phyloP scores from a whole-genome alignment of 495 filamentous ascomycete species.

The Durotheca rogersii region DNA sequence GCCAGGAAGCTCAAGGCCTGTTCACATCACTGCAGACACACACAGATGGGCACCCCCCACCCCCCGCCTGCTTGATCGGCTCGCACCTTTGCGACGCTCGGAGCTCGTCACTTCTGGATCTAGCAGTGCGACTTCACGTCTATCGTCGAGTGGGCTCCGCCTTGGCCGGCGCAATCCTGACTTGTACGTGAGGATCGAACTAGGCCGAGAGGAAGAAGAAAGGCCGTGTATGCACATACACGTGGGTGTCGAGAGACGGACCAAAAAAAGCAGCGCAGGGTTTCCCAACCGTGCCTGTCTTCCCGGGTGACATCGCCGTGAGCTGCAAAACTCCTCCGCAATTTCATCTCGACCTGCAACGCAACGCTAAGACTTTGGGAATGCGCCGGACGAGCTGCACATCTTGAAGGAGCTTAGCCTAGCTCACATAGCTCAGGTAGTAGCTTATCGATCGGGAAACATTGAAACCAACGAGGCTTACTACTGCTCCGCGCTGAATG shows the following conservation, averaged over 20 bases:
- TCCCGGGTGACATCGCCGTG: constrained; percentile 16
- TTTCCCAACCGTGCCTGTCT: constrained; percentile 5
- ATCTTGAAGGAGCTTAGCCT: constrained; percentile 10
- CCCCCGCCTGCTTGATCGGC: constrained; percentile 21
- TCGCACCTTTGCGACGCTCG: constrained; percentile 13
- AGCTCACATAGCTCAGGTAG: not conserved
- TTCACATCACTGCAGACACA: constrained; percentile 24
- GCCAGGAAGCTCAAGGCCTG: constrained; percentile 3
- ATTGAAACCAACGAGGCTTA: constrained; percentile 19
- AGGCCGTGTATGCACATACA: not conserved
- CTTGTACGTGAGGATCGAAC: constrained; percentile 10
- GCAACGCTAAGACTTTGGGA: constrained; percentile 22
- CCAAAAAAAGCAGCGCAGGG: constrained; percentile 13
- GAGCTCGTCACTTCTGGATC: constrained; percentile 9
- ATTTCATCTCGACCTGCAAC: constrained; percentile 25
- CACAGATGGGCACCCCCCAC: constrained; percentile 1
- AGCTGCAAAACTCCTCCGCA: constrained; percentile 26
- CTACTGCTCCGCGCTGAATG: constrained; percentile 9
- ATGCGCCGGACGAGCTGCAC: constrained; percentile 4
- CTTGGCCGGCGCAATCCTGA: constrained; percentile 4
- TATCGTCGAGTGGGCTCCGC: not conserved
- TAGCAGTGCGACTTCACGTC: constrained; percentile 4
- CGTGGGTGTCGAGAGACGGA: constrained; percentile 1
- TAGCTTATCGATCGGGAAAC: constrained; percentile 17
- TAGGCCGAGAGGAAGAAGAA: constrained; percentile 3